Conservation (phyloP, 208 protist species). For the Leishmania braziliensis region DNA sequence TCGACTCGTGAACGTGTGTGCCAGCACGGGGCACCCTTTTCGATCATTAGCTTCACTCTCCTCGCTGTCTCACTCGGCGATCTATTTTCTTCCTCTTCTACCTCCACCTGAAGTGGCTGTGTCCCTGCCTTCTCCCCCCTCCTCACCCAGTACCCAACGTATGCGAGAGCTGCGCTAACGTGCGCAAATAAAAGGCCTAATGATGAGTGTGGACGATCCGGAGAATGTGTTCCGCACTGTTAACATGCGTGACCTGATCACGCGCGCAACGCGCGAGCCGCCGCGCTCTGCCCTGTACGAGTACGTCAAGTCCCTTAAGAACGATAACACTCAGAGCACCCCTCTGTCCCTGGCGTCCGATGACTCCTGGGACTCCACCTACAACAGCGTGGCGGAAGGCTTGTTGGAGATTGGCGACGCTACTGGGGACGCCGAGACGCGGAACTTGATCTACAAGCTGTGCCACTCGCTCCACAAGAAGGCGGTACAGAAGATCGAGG, state of each 20-base stretch:
- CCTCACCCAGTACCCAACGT: neutral
- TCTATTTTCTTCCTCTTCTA: neutral
- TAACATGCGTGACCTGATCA: conserved; percentile 35
- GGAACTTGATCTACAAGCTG: conserved; percentile 71
- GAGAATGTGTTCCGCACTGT: conserved; percentile 16
- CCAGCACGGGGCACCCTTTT: neutral
- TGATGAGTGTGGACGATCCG: conserved; percentile 6
- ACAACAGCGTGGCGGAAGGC: conserved; percentile 33
- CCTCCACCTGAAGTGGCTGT: neutral
- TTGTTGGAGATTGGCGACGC: conserved; percentile 15
- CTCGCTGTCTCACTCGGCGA: neutral
- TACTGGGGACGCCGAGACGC: conserved; percentile 42
- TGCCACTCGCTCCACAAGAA: conserved; percentile 77
- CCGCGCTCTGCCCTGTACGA: conserved; percentile 47
- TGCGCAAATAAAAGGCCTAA: neutral
- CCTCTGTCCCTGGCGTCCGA: conserved; percentile 48
- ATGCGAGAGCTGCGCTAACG: neutral
- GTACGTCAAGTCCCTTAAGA: conserved; percentile 41
- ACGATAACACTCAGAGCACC: conserved; percentile 10
- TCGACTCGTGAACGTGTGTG: neutral
- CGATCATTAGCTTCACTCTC: neutral
- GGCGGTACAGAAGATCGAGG: conserved; percentile 49
- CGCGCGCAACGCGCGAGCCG: conserved; percentile 14
- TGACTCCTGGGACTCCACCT: conserved; percentile 58
- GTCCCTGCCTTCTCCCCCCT: neutral